Evolutionary conservation across 2,329 filamentous ascomycete genomes (phyloP), one percentile per base, ranked within the genome.

Genomic region (Colletotrichum gigasporum): DNA sequence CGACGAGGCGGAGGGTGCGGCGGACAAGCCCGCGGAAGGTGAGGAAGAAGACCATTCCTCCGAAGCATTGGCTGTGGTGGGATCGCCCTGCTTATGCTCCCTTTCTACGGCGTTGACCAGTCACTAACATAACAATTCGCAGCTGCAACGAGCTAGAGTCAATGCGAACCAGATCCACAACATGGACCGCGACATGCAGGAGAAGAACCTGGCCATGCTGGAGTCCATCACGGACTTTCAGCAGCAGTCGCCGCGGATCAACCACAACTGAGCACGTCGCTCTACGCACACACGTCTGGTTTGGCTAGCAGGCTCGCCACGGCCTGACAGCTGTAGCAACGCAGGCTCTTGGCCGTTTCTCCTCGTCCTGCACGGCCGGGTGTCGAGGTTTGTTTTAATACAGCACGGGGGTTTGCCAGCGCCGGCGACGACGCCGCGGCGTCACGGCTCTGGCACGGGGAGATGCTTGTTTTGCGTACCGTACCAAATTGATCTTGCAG

Each of bases 11-110:
- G 71, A 73, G 59, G 72, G 69, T 50, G 75, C 76, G 68, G 71
- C 74, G 45, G 69, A 76, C 69, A 75, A 76, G 59, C 73, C 73
- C 50, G 72, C 76, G 58, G 83, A 84, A 85, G 86, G 84, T 85
- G 87, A 89, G 86, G 79, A 79, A 74, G 83, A 86, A 72, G 87
- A 90, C 74, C 80, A 86, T 80, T 87, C 87, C 77, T 90, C 87
- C 74, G 81, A 83, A 75, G 88, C 87, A 78, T 82, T 90, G 79
- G 87, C 87, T 80, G 87, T 85, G 87, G 88, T 90, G 85, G 83
- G 88, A 81, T 73, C 78, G 76, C 79, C 82, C 82, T 80, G 77
- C 75, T 78, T 80, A 75, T 76, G 73, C 71, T 74, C 75, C 71
- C 74, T 69, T 71, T 69, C 70, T 64, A 68, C n/a, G 20, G 32